These are phyloP conservation scores for Exutisphaerella laricina DNA, from an alignment of 2,329 filamentous ascomycete genomes.

Conservation along the genomic window DNA sequence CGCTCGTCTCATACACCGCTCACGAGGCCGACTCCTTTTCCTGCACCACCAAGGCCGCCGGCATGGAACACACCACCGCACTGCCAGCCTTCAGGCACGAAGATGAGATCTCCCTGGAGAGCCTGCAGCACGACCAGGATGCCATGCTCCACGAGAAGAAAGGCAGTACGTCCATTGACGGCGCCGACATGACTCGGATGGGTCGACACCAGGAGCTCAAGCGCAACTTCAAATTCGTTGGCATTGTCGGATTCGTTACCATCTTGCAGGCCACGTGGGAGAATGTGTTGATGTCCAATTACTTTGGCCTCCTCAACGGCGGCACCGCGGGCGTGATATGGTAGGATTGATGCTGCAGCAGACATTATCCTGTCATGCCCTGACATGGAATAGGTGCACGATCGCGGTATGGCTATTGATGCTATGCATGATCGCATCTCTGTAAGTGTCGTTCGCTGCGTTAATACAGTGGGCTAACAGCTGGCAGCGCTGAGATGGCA, in stretches of 20 bases:
- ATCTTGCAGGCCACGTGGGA: slow-evolving; percentile 54
- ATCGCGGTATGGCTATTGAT: slow-evolving; percentile 32
- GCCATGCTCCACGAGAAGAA: slow-evolving; percentile 21
- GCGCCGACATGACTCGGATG: slow-evolving; percentile 45
- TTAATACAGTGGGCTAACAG: no score
- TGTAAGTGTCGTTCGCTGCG: no score
- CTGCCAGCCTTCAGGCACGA: slow-evolving; percentile 18
- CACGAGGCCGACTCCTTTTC: slow-evolving; percentile 1
- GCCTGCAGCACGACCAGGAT: slow-evolving; percentile 15
- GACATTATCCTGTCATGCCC: background rate
- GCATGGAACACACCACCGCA: slow-evolving; percentile 14
- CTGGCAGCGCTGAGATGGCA: slow-evolving; percentile 28
- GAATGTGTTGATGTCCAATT: slow-evolving; percentile 37
- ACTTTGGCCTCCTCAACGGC: slow-evolving; percentile 29
- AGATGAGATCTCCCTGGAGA: slow-evolving; percentile 24
- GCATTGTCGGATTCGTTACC: slow-evolving; percentile 49
- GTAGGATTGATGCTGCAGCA: background rate
- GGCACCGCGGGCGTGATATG: slow-evolving; percentile 22
- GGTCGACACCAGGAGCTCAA: slow-evolving; percentile 48
- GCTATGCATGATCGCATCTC: slow-evolving; percentile 30
- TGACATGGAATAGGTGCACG: slow-evolving; percentile 21
- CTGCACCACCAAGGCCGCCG: background rate
- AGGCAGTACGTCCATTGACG: slow-evolving; percentile 33
- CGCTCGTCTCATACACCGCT: slow-evolving; percentile 7
- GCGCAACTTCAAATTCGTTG: slow-evolving; percentile 47